Evolutionary conservation across 139 green algal species (phyloP).

Genomic region (Ulvella scutata): DNA sequence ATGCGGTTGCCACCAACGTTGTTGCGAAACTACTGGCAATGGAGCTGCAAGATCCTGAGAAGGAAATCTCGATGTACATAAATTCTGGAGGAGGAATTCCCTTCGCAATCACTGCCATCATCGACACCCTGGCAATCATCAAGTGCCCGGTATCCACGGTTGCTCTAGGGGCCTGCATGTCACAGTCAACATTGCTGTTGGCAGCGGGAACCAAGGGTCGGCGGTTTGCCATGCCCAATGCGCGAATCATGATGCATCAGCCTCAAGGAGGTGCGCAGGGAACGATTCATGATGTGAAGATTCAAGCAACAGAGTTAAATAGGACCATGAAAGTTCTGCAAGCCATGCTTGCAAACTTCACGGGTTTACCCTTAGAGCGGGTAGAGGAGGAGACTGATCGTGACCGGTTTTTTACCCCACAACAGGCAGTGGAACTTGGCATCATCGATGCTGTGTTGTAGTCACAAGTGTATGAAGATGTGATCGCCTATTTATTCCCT

Average conservation of each 20-base stretch:
- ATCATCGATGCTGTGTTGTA: slow-evolving; percentile 5
- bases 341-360: slow-evolving; percentile 50
- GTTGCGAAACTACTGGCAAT: slow-evolving; percentile 78
- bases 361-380: slow-evolving; percentile 43
- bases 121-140: slow-evolving; percentile 73
- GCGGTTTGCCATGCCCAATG: slow-evolving; percentile 78
- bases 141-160: slow-evolving; percentile 65
- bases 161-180: slow-evolving; percentile 54
- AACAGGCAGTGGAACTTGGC: slow-evolving; percentile 48
- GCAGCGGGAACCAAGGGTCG: slow-evolving; percentile 76
- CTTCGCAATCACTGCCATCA: slow-evolving; percentile 67
- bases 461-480: too few species aligned
- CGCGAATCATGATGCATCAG: slow-evolving; percentile 89
- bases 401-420: slow-evolving; percentile 70
- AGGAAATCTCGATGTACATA: slow-evolving; percentile 93
- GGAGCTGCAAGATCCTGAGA: slow-evolving; percentile 55
- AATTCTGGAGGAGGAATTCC: slow-evolving; percentile 72
- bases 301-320: slow-evolving; percentile 40
- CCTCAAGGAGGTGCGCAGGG: slow-evolving; percentile 51
- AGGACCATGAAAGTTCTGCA: not conserved
- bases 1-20: slow-evolving; percentile 42
- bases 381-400: slow-evolving; percentile 64
- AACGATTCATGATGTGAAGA: slow-evolving; percentile 39
- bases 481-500: too few species aligned
- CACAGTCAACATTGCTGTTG: slow-evolving; percentile 56